Evolutionary conservation across 2,329 filamentous ascomycete genomes (phyloP), one percentile per base, ranked within the genome.

Genomic region (Colletotrichum kahawae): DNA sequence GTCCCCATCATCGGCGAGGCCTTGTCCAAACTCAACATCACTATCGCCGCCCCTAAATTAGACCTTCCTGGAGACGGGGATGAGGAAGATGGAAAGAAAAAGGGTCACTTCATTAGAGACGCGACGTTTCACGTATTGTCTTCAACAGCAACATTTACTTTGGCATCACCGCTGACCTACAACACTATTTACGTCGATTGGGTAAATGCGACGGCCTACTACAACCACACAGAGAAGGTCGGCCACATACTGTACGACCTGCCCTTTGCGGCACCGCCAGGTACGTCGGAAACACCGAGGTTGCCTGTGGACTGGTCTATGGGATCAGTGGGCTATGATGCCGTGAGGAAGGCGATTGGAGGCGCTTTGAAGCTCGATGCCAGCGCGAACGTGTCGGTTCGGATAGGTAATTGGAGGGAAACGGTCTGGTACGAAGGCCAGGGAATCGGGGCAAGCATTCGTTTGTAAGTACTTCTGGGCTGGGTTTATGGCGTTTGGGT

Each of bases 91-190:
- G 57, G 85, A 13, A 84, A 88, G 51, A 84, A 87, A 29, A 84
- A 85, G 33, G 85, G 90, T 0, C 92, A 92, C 77, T 98, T 98
- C 82, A 95, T 99, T 79, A 91, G 93, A 81, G 93, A 95, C 79
- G 95, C 96, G 13, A 96, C 93, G 8, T 93, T 99, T 84, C 95
- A 98, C 84, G 84, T 98, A 67, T 89, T 97, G 77, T 94, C 95
- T 18, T 98, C 95, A 1, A 95, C 95, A 1, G 96, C 96, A 5
- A 92, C 93, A 1, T 98, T 99, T 83, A 92, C 91, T 0, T 89
- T 98, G 27, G 89, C 93, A 51, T 98, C 96, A 1, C 97, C 97
- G 0, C 87, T 98, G 10, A 85, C 88, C 54, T 87, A 92, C 73
- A 94, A 94, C 67, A 95, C 92, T 1, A 84, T 98, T 21, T 94